A percentile compares a stretch with the other conserved stretches of the same genome.
Evolutionary conservation across 306 rosid genomes (phyloP).

Genomic region (Rubus parviflorus): DNA sequence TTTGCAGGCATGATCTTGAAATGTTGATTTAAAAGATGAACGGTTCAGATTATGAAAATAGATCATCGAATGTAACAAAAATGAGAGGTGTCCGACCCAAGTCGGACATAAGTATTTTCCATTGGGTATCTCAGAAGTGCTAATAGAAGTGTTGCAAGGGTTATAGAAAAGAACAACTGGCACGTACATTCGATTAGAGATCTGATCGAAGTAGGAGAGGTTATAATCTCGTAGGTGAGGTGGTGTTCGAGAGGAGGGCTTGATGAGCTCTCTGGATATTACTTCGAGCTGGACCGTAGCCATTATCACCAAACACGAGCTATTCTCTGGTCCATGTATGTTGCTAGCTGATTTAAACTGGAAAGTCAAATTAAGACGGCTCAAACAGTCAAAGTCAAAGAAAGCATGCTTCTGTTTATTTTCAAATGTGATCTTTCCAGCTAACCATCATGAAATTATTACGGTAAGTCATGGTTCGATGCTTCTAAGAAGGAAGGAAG

Average conservation of each 20-base stretch:
- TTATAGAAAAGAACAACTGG: slow-evolving; percentile 46
- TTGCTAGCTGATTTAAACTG: background rate
- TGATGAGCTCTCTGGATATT: slow-evolving; percentile 46
- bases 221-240: slow-evolving; percentile 23
- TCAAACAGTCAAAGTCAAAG: background rate
- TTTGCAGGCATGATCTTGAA: too few species aligned
- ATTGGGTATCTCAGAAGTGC: background rate
- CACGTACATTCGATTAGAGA: slow-evolving; percentile 11
- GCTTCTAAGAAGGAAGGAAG: too few species aligned
- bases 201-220: slow-evolving; percentile 41
- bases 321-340: background rate
- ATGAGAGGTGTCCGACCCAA: too few species aligned
- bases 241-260: slow-evolving; percentile 50
- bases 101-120: too few species aligned
- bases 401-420: background rate
- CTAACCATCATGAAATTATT: too few species aligned
- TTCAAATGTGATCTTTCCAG: too few species aligned
- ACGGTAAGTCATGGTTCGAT: too few species aligned
- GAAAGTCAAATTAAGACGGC: background rate
- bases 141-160: background rate
- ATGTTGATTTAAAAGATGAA: too few species aligned
- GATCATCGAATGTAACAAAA: too few species aligned
- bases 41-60: too few species aligned
- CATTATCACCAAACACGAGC: background rate
- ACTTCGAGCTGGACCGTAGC: slow-evolving; percentile 20